phyloP scores from a whole-genome alignment of 345 rosid species.

The Syzygium aqueum region DNA sequence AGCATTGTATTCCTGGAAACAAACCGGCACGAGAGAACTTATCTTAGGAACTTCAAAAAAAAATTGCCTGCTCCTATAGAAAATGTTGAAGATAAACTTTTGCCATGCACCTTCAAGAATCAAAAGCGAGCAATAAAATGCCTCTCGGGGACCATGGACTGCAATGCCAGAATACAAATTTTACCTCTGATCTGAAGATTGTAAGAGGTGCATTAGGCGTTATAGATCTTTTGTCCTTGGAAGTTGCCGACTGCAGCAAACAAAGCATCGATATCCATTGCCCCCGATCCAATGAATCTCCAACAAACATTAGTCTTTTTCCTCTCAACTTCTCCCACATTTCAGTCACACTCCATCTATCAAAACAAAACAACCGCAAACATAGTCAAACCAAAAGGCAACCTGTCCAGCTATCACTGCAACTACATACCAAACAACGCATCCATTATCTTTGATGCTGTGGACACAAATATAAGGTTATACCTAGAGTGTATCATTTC shows the following conservation, averaged over 20 bases:
- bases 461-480: neutral
- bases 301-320: constrained; percentile 92
- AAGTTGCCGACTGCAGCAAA: constrained; percentile 72
- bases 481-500: neutral
- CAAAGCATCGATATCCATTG: constrained; percentile 99
- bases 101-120: neutral
- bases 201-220: constrained; percentile 87
- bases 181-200: constrained; percentile 86
- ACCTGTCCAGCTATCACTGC: neutral
- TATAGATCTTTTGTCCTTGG: constrained; percentile 68
- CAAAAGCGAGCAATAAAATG: neutral
- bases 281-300: constrained; percentile 92
- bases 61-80: neutral
- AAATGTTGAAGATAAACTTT: neutral
- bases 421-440: neutral
- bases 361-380: neutral
- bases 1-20: constrained; percentile 75
- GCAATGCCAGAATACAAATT: neutral
- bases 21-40: neutral
- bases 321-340: constrained; percentile 98
- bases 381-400: neutral
- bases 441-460: neutral
- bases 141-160: neutral
- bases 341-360: constrained; percentile 76
- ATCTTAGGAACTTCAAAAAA: neutral